Evolutionary conservation across 2,329 filamentous ascomycete species (phyloP), one percentile per base, ranked within the genome.

Genomic region (Apiospora hydei): DNA sequence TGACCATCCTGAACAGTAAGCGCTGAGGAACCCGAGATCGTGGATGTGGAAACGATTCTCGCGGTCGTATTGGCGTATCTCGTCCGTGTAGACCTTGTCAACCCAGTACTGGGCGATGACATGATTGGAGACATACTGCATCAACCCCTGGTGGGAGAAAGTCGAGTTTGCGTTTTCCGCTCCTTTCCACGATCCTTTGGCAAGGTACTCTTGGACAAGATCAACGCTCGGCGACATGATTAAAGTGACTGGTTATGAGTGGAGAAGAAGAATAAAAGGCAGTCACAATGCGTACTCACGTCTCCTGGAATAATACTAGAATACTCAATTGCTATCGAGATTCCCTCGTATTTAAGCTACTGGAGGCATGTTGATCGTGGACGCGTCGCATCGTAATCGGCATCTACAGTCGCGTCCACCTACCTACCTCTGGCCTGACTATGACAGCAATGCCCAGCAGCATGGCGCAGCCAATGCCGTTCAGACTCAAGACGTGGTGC

Each of bases 51-150:
- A 61, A 4, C 53, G 53, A 8, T 38, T 61, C 30, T 61, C 53
- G 53, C 53, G 53, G 18, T 61, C 53, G 53, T 61, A 61, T 61
- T 61, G 53, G 30, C 53, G 53, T 61, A 61, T 61, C 4, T 61
- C 53, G 53, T 61, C 53, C 16, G 53, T 61, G 7, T 61, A 61
- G 16, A 61, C 53, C 53, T 38, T 61, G 30, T 61, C 53, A 38
- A 61, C 30, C 53, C 53, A 61, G 30, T 61, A 61, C 53, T 61
- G 53, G 7, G 53, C 53, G 30, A 61, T 61, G 53, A 61, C 10
- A 11, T 61, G 53, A 11, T 61, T 61, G 7, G 53, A 61, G 30
- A 61, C 16, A 61, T 61, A 61, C 26, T 61, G 53, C 53, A 61
- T 61, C 6, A 61, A 30, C 16, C 53, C 53, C 53, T 61, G 53